phyloP scores from a whole-genome alignment of 176 grass and related monocot species.

The Triticum aestivum region IWGSC_CS_RefSeq_v2.1 NC_057797.1:751606414-751606913 shows the following conservation, averaged over 20 bases:
- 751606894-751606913: slow-evolving; percentile 1
- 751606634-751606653: slow-evolving; percentile 16
- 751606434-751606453: slow-evolving; percentile 27
- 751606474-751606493: slow-evolving; percentile 11
- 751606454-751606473: slow-evolving; percentile 23
- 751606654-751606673: slow-evolving; percentile 19
- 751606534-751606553: slow-evolving; percentile 3
- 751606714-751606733: slow-evolving; percentile 22
- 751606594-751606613: slow-evolving; percentile 16
- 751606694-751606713: slow-evolving; percentile 15
- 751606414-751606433: neutral
- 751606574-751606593: slow-evolving; percentile 25
- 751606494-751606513: slow-evolving; percentile 6
- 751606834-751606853: slow-evolving; percentile 5
- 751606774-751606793: neutral
- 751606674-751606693: neutral
- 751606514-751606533: neutral
- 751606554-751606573: slow-evolving; percentile 21
- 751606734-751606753: slow-evolving; percentile 32
- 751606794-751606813: neutral
- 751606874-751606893: slow-evolving; percentile 10
- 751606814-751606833: slow-evolving; percentile 20
- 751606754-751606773: neutral
- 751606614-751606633: slow-evolving; percentile 9
- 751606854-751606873: neutral